These are phyloP conservation scores for Macadamia integrifolia DNA, from an alignment of 164 flowering plant species.

Conservation along the genomic window DNA sequence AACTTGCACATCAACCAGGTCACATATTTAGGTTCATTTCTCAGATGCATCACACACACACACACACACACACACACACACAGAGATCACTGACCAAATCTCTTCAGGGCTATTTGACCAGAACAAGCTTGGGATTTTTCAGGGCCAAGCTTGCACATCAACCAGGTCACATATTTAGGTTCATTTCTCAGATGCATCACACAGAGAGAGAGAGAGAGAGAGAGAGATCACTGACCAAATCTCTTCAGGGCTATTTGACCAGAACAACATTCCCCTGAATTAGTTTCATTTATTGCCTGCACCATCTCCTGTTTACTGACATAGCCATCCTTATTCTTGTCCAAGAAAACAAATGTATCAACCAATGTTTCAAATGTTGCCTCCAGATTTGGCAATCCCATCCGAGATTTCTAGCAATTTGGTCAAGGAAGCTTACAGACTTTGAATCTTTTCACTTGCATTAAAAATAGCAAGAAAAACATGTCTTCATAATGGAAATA, in stretches of 20 bases:
- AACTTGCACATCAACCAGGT: no score
- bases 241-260: slow-evolving; percentile 86
- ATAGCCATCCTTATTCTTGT: slow-evolving; percentile 92
- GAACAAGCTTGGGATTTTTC: no score
- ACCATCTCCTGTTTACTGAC: slow-evolving; percentile 96
- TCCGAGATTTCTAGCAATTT: slow-evolving; percentile 46
- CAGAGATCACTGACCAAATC: slow-evolving; percentile 66
- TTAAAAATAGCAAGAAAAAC: not conserved
- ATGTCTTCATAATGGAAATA: not conserved
- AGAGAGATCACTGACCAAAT: slow-evolving; percentile 63
- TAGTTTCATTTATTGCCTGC: slow-evolving; percentile 73
- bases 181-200: not conserved
- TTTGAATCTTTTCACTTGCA: not conserved
- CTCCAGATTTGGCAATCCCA: slow-evolving; percentile 79
- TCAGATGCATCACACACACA: no score
- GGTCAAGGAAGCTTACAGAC: slow-evolving; percentile 36
- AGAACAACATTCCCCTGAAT: slow-evolving; percentile 74
- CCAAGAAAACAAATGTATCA: slow-evolving; percentile 88
- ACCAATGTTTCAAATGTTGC: slow-evolving; percentile 85
- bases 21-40: not conserved
- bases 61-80: slow-evolving; percentile 18
- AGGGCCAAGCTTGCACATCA: no score
- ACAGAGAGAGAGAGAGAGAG: slow-evolving; percentile 13
- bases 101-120: slow-evolving; percentile 80
- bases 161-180: not conserved